These are phyloP conservation scores for Arthrobotrys musiformis DNA, from an alignment of 2,329 filamentous ascomycete genomes.

Conservation along the genomic window DNA sequence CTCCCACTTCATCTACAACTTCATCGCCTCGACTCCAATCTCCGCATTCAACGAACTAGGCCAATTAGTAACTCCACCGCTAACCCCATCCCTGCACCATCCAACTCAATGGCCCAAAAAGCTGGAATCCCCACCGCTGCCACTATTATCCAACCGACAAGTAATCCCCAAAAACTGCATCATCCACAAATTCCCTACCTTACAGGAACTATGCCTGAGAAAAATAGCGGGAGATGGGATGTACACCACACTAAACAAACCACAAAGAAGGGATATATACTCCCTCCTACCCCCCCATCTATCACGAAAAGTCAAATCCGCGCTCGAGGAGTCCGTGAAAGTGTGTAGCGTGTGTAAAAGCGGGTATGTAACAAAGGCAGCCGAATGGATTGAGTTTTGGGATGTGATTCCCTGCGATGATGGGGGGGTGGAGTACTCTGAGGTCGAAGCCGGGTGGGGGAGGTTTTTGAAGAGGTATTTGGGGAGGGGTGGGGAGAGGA, in stretches of 20 bases:
- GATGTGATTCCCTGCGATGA: not conserved
- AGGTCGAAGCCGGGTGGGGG: not conserved
- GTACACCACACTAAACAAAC: constrained; percentile 2
- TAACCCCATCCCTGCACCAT: not conserved
- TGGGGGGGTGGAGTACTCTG: not conserved
- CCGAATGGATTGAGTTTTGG: constrained; percentile 49
- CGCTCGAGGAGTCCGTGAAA: not conserved
- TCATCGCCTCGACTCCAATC: constrained; percentile 32
- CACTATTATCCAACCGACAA: not conserved
- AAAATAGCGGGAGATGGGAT: constrained; percentile 23
- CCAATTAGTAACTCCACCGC: constrained; percentile 1
- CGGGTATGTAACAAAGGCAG: constrained; percentile 14
- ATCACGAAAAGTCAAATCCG: not conserved
- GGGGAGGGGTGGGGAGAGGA: not conserved
- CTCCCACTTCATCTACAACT: not conserved
- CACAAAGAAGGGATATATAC: constrained; percentile 27
- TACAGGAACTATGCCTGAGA: constrained; percentile 29
- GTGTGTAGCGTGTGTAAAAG: constrained; percentile 17
- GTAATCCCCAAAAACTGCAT: not conserved
- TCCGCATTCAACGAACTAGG: constrained; percentile 31
- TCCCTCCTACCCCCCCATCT: constrained; percentile 8
- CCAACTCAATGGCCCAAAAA: constrained; percentile 28
- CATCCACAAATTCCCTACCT: not conserved
- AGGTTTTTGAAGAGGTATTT: constrained; percentile 1
- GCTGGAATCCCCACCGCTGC: not conserved